phyloP scores from a whole-genome alignment of 2,329 filamentous ascomycete genomes.

The Fusarium nanum region DNA sequence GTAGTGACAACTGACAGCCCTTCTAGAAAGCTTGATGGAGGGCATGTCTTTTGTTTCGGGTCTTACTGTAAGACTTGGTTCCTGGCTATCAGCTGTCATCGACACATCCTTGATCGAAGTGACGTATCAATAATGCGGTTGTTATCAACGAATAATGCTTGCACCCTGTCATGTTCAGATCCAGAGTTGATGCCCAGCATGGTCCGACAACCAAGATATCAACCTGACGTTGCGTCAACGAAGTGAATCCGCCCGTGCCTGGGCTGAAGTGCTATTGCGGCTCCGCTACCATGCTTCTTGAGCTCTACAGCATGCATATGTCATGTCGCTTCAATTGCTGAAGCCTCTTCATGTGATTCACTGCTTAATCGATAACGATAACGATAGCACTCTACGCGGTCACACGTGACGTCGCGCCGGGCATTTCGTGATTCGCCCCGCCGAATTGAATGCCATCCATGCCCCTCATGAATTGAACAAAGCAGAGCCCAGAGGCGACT shows the following conservation, averaged over 20 bases:
- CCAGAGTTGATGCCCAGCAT: neutral
- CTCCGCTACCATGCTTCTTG: neutral
- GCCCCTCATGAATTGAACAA: conserved; percentile 17
- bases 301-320: neutral
- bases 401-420: conserved; percentile 34
- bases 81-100: conserved; percentile 2
- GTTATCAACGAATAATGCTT: neutral
- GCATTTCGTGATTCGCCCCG: conserved; percentile 5
- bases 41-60: neutral
- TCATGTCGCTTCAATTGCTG: neutral
- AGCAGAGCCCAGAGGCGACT: neutral
- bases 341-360: neutral
- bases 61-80: neutral
- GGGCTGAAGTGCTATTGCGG: neutral
- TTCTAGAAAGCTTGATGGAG: conserved; percentile 1
- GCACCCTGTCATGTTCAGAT: neutral
- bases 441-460: neutral
- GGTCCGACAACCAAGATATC: neutral
- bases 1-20: neutral
- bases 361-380: neutral
- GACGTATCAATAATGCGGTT: conserved; percentile 5
- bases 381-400: conserved; percentile 18
- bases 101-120: neutral
- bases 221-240: neutral
- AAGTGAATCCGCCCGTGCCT: neutral